Evolutionary conservation across 2,329 filamentous ascomycete species (phyloP).

Genomic region (Neofusicoccum parvum): DNA sequence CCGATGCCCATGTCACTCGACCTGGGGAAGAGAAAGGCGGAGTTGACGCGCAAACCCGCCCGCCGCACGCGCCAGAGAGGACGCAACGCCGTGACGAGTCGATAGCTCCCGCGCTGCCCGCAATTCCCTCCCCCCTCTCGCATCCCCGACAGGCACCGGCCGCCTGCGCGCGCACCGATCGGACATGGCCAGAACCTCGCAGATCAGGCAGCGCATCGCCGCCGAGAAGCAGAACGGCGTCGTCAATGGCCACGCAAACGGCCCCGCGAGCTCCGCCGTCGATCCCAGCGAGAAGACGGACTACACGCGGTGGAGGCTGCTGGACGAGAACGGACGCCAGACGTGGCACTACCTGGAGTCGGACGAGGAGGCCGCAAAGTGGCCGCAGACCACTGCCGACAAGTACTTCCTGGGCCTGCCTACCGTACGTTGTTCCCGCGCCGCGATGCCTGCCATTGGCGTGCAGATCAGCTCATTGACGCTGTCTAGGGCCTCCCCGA

Average conservation of each 20-base stretch:
- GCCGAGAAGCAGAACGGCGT: conserved; percentile 4
- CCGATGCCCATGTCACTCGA: conserved; percentile 1
- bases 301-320: conserved; percentile 78
- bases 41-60: conserved; percentile 1
- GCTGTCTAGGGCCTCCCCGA: conserved; percentile 68
- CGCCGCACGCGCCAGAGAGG: conserved; percentile 6
- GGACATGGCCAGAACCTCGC: conserved; percentile 14
- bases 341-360: conserved; percentile 89
- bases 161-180: neutral
- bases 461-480: neutral
- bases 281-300: conserved; percentile 63
- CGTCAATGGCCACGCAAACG: conserved; percentile 8
- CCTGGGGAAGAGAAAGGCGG: conserved; percentile 3
- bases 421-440: conserved; percentile 57
- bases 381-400: conserved; percentile 88
- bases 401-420: conserved; percentile 84
- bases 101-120: neutral
- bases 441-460: neutral
- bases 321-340: conserved; percentile 79
- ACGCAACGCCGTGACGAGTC: conserved; percentile 16
- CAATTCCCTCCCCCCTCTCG: neutral
- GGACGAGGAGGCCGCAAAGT: conserved; percentile 69
- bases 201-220: conserved; percentile 4
- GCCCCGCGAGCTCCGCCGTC: neutral
- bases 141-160: neutral